Conservation (phyloP, 2,329 filamentous ascomycete genomes). For the Ascochyta lentis region DNA sequence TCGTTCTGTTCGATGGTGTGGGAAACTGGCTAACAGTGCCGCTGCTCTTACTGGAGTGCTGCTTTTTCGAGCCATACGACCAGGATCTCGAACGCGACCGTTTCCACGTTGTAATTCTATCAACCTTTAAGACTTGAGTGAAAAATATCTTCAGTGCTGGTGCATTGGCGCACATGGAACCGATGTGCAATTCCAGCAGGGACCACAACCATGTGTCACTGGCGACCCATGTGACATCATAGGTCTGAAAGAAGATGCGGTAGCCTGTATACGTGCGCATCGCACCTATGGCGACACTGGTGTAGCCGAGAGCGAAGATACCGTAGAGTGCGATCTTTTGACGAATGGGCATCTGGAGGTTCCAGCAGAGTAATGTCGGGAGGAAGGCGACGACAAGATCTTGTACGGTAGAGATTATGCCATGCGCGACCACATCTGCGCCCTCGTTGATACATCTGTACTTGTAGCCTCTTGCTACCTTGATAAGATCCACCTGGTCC, state of each 20-base stretch:
- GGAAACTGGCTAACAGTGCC: not conserved
- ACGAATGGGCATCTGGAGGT: constrained; percentile 28
- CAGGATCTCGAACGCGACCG: not conserved
- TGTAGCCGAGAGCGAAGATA: constrained; percentile 32
- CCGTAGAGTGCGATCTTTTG: constrained; percentile 32
- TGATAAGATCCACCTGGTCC: constrained; percentile 27
- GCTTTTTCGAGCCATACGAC: not conserved
- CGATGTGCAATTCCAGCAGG: constrained; percentile 33
- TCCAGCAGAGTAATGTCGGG: constrained; percentile 33
- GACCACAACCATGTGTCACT: constrained; percentile 24
- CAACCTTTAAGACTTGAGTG: constrained; percentile 15
- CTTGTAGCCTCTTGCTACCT: constrained; percentile 18
- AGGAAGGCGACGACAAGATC: constrained; percentile 31
- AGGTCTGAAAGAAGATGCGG: constrained; percentile 31
- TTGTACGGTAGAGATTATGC: constrained; percentile 25
- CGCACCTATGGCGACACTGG: constrained; percentile 21
- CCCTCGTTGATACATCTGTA: constrained; percentile 35
- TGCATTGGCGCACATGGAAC: constrained; percentile 33
- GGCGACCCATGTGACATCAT: constrained; percentile 32
- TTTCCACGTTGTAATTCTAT: not conserved
- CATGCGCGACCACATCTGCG: constrained; percentile 26
- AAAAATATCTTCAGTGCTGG: constrained; percentile 35
- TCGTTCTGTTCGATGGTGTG: not conserved
- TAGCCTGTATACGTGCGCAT: constrained; percentile 25
- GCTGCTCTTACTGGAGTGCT: not conserved